Evolutionary conservation across 2,329 filamentous ascomycete species (phyloP).

Genomic region (Cladobotryum protrusum): DNA sequence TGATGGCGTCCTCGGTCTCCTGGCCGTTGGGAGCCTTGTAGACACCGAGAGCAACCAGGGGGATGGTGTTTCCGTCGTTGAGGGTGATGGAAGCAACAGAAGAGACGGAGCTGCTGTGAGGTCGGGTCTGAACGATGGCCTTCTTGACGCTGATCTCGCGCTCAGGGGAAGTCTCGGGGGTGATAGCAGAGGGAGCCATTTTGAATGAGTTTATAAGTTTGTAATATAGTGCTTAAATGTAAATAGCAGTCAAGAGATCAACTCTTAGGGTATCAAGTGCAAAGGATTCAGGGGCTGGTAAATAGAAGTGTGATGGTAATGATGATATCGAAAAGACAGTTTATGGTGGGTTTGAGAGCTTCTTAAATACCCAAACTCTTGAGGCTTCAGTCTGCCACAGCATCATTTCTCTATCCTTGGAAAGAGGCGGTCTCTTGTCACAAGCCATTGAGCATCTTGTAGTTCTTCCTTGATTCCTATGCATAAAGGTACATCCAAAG

Average conservation of each 20-base stretch:
- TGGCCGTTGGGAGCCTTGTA: slow-evolving; percentile 42
- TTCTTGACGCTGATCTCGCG: slow-evolving; percentile 26
- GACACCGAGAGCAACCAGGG: slow-evolving; percentile 43
- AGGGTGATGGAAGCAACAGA: slow-evolving; percentile 47
- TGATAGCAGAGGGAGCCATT: slow-evolving; percentile 32
- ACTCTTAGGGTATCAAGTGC: too few species aligned
- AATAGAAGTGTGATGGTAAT: background rate
- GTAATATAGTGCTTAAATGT: background rate
- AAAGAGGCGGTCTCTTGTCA: background rate
- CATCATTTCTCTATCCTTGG: background rate
- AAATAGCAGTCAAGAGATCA: too few species aligned
- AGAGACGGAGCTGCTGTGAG: slow-evolving; percentile 22
- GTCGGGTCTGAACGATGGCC: slow-evolving; percentile 16
- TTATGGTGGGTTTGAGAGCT: slow-evolving; percentile 8
- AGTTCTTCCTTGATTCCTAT: background rate
- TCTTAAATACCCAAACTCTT: slow-evolving; percentile 16
- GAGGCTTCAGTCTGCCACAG: background rate
- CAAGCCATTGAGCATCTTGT: background rate
- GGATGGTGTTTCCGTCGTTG: slow-evolving; percentile 66
- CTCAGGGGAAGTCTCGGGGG: slow-evolving; percentile 28
- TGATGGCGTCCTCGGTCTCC: slow-evolving; percentile 56
- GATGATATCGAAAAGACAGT: background rate
- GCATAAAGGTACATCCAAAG: background rate
- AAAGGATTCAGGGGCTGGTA: background rate
- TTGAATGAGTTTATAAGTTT: slow-evolving; percentile 11